Conservation (phyloP, 2,329 filamentous ascomycete genomes). For the Cordyceps javanica region DNA sequence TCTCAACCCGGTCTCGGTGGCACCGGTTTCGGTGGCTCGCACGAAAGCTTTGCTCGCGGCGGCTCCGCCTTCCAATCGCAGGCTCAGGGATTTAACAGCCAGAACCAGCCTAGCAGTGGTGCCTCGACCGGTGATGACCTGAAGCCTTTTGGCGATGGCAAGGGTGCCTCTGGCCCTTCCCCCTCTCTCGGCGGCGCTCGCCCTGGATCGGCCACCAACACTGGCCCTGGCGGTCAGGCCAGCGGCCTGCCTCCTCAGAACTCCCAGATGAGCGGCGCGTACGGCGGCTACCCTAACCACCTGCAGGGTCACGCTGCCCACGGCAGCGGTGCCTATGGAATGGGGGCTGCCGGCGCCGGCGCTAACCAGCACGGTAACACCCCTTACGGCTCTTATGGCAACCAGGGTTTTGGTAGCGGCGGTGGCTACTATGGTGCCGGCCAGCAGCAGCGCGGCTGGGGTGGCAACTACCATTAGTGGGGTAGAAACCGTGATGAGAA, state of each 20-base stretch:
- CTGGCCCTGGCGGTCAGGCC: constrained; percentile 38
- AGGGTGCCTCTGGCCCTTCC: constrained; percentile 48
- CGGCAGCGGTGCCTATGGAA: constrained; percentile 49
- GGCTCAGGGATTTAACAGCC: constrained; percentile 46
- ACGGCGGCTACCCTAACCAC: constrained; percentile 51
- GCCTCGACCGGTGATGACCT: constrained; percentile 43
- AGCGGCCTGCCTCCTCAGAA: constrained; percentile 49
- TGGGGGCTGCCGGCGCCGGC: constrained; percentile 42
- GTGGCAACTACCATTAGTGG: constrained; percentile 51
- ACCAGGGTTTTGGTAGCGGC: constrained; percentile 40
- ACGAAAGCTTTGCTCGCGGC: constrained; percentile 50
- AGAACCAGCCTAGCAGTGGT: constrained; percentile 39
- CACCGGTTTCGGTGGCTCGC: constrained; percentile 46
- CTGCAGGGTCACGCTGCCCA: constrained; percentile 48
- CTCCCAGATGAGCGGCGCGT: constrained; percentile 47
- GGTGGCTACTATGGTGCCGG: constrained; percentile 40
- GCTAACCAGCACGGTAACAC: constrained; percentile 47
- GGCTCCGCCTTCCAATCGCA: constrained; percentile 50
- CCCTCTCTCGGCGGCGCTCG: constrained; percentile 50
- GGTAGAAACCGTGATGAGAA: constrained; percentile 25
- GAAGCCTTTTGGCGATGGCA: constrained; percentile 54
- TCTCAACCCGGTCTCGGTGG: constrained; percentile 45
- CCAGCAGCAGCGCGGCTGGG: constrained; percentile 46
- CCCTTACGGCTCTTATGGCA: constrained; percentile 48
- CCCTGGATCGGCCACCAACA: constrained; percentile 53